phyloP scores from a whole-genome alignment of 768 basidiomycete species.

The Steccherinum ochraceum region DNA sequence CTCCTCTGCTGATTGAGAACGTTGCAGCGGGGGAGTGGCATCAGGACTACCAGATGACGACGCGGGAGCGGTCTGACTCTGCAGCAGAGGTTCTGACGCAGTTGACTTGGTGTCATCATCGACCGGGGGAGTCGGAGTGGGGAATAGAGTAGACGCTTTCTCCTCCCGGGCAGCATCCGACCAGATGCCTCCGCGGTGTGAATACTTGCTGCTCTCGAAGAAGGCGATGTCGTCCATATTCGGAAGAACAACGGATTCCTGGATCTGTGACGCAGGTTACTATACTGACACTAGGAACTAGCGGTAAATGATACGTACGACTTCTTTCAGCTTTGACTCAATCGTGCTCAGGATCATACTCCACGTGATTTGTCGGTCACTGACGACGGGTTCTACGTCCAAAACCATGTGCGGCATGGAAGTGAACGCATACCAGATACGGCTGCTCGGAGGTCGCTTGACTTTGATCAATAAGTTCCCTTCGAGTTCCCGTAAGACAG shows the following conservation, averaged over 20 bases:
- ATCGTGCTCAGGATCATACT: constrained; percentile 86
- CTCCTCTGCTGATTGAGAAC: constrained; percentile 27
- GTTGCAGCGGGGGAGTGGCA: constrained; percentile 14
- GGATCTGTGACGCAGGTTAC: constrained; percentile 51
- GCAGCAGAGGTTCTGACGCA: constrained; percentile 29
- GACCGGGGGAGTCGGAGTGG: constrained; percentile 1
- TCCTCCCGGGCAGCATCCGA: constrained; percentile 59
- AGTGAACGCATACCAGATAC: constrained; percentile 96
- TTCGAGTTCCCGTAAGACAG: constrained; percentile 82
- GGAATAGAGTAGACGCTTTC: constrained; percentile 8
- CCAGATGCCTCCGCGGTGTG: constrained; percentile 86
- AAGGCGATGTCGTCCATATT: constrained; percentile 99
- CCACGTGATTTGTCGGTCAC: constrained; percentile 92
- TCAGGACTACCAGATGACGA: constrained; percentile 10
- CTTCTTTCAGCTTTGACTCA: constrained; percentile 82
- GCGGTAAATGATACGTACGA: constrained; percentile 62
- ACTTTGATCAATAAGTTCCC: constrained; percentile 87
- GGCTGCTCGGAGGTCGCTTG: constrained; percentile 92
- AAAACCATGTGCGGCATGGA: constrained; percentile 82
- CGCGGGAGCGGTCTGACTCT: not conserved
- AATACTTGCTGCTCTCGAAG: constrained; percentile 68
- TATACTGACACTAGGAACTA: constrained; percentile 5
- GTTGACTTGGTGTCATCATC: constrained; percentile 21
- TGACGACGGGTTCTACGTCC: constrained; percentile 90
- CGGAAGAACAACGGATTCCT: constrained; percentile 90